A percentile compares a stretch with the other conserved stretches of the same genome.
Conservation (phyloP, 371 early-diverging fungal genomes). For the Zopfochytrium polystomum region DNA sequence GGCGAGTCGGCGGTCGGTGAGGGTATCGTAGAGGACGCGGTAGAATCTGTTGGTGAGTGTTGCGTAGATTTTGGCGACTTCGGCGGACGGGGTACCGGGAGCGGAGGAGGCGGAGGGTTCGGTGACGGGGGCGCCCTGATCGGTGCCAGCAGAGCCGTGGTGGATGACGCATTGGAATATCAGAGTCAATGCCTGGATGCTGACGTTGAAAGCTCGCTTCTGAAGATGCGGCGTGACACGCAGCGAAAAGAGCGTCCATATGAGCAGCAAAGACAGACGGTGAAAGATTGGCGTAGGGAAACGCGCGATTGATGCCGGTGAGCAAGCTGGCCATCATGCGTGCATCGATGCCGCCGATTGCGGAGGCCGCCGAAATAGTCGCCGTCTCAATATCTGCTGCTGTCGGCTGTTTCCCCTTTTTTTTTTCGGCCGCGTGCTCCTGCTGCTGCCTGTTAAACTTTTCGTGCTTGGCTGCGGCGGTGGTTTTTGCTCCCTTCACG, state of each 20-base stretch:
- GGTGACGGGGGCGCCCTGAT: constrained; percentile 46
- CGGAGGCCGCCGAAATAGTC: too few species aligned
- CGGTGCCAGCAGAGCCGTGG: too few species aligned
- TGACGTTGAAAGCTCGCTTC: constrained; percentile 86
- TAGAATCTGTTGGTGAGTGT: constrained; percentile 79
- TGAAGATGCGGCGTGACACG: constrained; percentile 81
- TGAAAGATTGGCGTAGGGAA: constrained; percentile 82
- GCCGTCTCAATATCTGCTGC: too few species aligned
- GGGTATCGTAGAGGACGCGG: constrained; percentile 81
- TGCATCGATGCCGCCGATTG: constrained; percentile 62
- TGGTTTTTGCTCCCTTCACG: constrained; percentile 30
- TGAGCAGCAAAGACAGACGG: constrained; percentile 72
- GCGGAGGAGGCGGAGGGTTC: not conserved
- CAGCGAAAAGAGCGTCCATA: constrained; percentile 79
- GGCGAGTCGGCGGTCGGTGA: constrained; percentile 78
- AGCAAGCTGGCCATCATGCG: constrained; percentile 89
- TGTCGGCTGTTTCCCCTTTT: constrained; percentile 6
- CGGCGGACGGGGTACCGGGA: not conserved
- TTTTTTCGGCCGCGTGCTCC: constrained; percentile 7
- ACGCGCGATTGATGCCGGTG: constrained; percentile 93
- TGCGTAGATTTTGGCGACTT: not conserved
- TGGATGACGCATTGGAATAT: too few species aligned
- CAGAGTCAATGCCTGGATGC: constrained; percentile 87
- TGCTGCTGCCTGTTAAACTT: constrained; percentile 45
- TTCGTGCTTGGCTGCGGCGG: constrained; percentile 8